Evolutionary conservation across 1,284 basidiomycete species (phyloP), one percentile per base, ranked within the genome.

Genomic region (Malassezia pachydermatis): DNA sequence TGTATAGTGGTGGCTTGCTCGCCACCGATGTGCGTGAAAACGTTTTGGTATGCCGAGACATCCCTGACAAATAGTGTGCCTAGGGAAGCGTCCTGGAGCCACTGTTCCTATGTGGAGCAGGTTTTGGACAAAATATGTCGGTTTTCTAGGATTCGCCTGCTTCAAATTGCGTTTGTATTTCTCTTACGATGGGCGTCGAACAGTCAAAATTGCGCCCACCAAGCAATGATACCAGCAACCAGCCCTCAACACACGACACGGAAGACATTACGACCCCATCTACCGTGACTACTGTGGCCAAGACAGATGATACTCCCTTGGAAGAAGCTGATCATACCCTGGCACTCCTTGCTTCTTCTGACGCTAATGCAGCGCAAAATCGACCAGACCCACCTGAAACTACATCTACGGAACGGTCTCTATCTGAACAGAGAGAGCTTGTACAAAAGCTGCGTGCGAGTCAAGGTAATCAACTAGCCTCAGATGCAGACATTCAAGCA

Each of bases 1-100:
- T 50, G 13, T 52, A 50, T 27, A 60, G 57, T 2, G n/a, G 28
- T 17, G 25, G 6, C 41, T 24, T 32, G 11, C 29, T 30, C 4
- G n/a, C n/a, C n/a, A n/a, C n/a, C n/a, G n/a, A n/a, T n/a, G n/a
- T n/a, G n/a, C n/a, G n/a, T n/a, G n/a, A n/a, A n/a, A n/a, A n/a
- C n/a, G n/a, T n/a, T n/a, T n/a, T n/a, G n/a, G n/a, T n/a, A n/a
- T n/a, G n/a, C n/a, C n/a, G n/a, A n/a, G n/a, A n/a, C n/a, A n/a
- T n/a, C n/a, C n/a, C n/a, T n/a, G n/a, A n/a, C n/a, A n/a, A n/a
- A n/a, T n/a, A n/a, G n/a, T n/a, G n/a, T n/a, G n/a, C n/a, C n/a
- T n/a, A n/a, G n/a, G n/a, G n/a, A n/a, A n/a, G n/a, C n/a, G n/a
- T n/a, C n/a, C n/a, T n/a, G n/a, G n/a, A n/a, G n/a, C n/a, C n/a